These are phyloP conservation scores for Hsuehochloa calcarea DNA, from an alignment of 176 grass and related monocot genomes.

Conservation along the genomic window DNA sequence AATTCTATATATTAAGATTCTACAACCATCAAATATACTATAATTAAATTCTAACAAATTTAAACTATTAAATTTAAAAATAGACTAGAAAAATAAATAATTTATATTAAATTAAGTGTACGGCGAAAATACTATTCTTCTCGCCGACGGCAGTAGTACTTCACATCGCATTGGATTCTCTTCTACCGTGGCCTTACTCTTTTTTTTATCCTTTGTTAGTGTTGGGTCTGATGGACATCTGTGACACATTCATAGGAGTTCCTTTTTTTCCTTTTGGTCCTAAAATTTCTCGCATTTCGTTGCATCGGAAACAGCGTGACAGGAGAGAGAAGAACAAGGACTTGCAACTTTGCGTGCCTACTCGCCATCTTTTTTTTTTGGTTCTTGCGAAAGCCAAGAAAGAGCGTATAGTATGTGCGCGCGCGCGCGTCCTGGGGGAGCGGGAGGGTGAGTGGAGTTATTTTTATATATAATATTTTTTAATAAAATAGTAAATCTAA, in stretches of 20 bases:
- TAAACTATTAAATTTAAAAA: too few relatives aligned
- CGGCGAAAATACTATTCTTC: too few relatives aligned
- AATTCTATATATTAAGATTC: too few relatives aligned
- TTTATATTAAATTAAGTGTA: too few relatives aligned
- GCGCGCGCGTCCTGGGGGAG: not conserved
- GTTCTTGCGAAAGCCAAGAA: constrained; percentile 30
- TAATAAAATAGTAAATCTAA: too few relatives aligned
- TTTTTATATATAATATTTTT: too few relatives aligned
- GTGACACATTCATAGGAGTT: constrained; percentile 1
- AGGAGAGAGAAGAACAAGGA: not conserved
- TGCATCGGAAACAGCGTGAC: constrained; percentile 15
- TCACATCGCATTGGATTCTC: constrained; percentile 45
- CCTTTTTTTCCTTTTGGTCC: not conserved
- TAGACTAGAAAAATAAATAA: too few relatives aligned
- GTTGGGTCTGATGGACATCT: constrained; percentile 7
- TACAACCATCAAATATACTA: too few relatives aligned
- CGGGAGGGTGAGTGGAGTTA: not conserved
- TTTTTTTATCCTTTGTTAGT: constrained; percentile 13
- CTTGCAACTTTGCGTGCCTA: constrained; percentile 29
- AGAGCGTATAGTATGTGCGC: too few relatives aligned
- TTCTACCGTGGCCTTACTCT: not conserved
- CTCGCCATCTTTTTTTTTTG: constrained; percentile 8
- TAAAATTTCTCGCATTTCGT: not conserved
- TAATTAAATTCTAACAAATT: too few relatives aligned
- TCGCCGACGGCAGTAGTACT: not conserved